A percentile compares a stretch with the other conserved stretches of the same genome.
Evolutionary conservation across 768 basidiomycete species (phyloP).

Genomic region (Nidularia pulvinata): DNA sequence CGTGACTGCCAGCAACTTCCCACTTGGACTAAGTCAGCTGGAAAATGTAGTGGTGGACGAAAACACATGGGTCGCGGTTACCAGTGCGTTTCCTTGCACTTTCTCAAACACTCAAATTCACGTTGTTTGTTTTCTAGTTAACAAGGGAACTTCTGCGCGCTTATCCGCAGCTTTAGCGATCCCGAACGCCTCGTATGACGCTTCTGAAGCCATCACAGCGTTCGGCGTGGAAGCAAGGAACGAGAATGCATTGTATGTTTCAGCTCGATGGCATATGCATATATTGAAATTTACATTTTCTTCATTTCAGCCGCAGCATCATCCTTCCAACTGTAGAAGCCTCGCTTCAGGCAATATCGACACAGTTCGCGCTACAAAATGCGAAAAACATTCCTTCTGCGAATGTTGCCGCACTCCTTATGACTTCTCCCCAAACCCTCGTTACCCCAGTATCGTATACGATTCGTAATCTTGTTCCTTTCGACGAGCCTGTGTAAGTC

Average conservation of each 20-base stretch:
- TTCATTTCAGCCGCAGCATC: conserved; percentile 19
- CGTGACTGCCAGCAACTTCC: conserved; percentile 35
- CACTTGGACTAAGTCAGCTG: conserved; percentile 37
- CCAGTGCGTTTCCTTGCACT: conserved; percentile 30
- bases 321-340: conserved; percentile 32
- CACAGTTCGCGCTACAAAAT: conserved; percentile 22
- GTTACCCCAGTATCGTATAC: conserved; percentile 45
- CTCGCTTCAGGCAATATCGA: conserved; percentile 28
- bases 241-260: conserved; percentile 59
- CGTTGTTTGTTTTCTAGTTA: conserved; percentile 24
- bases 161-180: conserved; percentile 31
- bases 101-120: background rate
- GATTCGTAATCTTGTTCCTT: conserved; percentile 53
- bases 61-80: conserved; percentile 48
- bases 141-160: conserved; percentile 32
- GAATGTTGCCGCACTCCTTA: conserved; percentile 31
- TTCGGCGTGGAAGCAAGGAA: conserved; percentile 53
- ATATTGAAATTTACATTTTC: conserved; percentile 1
- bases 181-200: conserved; percentile 42
- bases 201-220: conserved; percentile 45
- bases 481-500: conserved; percentile 62
- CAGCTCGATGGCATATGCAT: background rate
- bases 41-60: conserved; percentile 43
- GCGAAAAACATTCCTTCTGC: conserved; percentile 9
- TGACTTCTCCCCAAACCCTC: conserved; percentile 49